Conservation (phyloP, 2,329 filamentous ascomycete species). For the Fusarium begoniae region DNA sequence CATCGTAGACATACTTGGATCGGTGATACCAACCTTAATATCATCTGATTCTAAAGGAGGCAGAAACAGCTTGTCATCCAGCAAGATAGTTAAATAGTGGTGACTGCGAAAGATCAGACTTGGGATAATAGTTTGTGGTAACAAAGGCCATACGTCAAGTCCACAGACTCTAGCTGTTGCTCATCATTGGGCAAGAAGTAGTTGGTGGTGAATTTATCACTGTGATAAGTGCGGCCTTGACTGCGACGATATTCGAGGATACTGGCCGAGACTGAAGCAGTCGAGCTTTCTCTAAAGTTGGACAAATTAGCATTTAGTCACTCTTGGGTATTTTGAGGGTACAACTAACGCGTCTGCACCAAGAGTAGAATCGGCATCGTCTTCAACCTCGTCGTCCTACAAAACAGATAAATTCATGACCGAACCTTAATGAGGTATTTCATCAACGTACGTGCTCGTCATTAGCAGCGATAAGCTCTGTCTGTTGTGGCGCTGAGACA, state of each 20-base stretch:
- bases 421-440: neutral
- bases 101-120: neutral
- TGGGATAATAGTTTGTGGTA: rapidly evolving
- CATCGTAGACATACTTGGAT: rapidly evolving
- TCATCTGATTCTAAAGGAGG: neutral
- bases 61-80: constrained; percentile 1
- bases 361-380: neutral
- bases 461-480: neutral
- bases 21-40: neutral
- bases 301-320: neutral
- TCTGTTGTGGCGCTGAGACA: neutral
- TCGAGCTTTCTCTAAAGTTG: constrained; percentile 2
- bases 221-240: constrained; percentile 24
- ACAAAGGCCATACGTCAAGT: neutral
- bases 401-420: neutral
- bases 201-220: constrained; percentile 16
- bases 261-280: constrained; percentile 14
- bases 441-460: neutral
- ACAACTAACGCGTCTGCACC: neutral
- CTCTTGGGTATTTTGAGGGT: rapidly evolving
- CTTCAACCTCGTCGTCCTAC: neutral
- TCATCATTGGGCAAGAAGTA: constrained; percentile 23
- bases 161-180: constrained; percentile 12
- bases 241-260: constrained; percentile 21
- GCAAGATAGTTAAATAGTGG: constrained; percentile 14